A percentile compares a stretch with the other conserved stretches of the same genome.
These are phyloP conservation scores for Hysterium pulicare DNA, from an alignment of 2,329 filamentous ascomycete genomes.

Conservation along the genomic window DNA sequence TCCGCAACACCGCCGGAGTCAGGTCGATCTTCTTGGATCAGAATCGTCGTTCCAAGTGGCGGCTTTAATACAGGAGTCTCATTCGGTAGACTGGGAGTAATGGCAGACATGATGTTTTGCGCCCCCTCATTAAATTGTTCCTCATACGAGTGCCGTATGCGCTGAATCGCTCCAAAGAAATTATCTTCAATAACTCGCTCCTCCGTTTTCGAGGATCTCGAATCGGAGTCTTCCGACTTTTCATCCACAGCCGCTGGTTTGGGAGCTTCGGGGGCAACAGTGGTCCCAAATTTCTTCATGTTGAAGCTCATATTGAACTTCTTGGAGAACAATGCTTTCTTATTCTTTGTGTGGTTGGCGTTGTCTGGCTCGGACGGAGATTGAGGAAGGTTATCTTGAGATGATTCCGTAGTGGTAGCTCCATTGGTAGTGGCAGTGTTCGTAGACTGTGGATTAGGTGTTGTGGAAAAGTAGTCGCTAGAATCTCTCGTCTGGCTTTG, in stretches of 20 bases:
- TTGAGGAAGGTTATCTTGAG: conserved; percentile 24
- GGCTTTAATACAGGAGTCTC: conserved; percentile 76
- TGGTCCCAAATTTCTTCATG: conserved; percentile 76
- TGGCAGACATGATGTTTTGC: conserved; percentile 56
- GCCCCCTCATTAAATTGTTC: conserved; percentile 56
- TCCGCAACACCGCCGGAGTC: conserved; percentile 69
- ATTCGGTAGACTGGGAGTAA: conserved; percentile 66
- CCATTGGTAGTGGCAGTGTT: conserved; percentile 19
- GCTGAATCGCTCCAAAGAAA: conserved; percentile 69
- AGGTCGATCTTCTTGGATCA: conserved; percentile 64
- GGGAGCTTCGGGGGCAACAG: conserved; percentile 58
- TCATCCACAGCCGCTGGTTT: conserved; percentile 74
- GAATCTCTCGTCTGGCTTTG: conserved; percentile 56
- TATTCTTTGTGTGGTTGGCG: conserved; percentile 46
- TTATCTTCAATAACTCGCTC: conserved; percentile 74
- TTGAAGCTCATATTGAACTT: conserved; percentile 77
- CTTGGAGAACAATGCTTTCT: conserved; percentile 70
- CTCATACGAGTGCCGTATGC: conserved; percentile 70
- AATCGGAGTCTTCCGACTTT: conserved; percentile 63
- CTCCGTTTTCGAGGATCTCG: conserved; percentile 55
- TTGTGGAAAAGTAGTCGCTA: conserved; percentile 72
- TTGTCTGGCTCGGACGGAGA: conserved; percentile 43
- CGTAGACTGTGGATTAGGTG: conserved; percentile 48
- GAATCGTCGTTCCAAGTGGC: conserved; percentile 60
- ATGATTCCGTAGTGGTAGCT: conserved; percentile 21